phyloP scores from a whole-genome alignment of 176 grass and related monocot genomes.

The Hordeum vulgare region DNA sequence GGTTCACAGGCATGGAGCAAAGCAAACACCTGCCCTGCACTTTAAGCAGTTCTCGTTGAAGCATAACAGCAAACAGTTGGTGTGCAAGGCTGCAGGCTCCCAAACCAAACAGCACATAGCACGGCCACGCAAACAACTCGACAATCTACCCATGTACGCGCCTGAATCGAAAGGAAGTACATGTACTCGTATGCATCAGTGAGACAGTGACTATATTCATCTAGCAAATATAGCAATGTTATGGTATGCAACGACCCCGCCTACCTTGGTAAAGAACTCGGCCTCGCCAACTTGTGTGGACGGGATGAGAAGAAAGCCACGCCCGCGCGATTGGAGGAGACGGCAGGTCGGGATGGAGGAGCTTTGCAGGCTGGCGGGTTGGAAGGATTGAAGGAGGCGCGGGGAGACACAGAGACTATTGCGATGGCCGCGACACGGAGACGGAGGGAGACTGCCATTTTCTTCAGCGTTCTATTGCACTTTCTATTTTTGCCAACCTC shows the following conservation, averaged over 20 bases:
- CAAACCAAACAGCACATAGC: background rate
- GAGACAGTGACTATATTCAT: background rate
- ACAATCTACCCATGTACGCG: background rate
- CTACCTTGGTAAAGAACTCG: background rate
- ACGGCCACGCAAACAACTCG: background rate
- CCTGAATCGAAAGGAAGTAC: background rate
- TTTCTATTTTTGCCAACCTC: no score
- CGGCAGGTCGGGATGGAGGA: no score
- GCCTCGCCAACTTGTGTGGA: background rate
- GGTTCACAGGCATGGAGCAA: no score
- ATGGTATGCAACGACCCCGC: background rate
- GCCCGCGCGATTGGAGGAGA: no score
- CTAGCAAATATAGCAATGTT: background rate
- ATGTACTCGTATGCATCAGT: background rate
- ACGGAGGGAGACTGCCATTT: no score
- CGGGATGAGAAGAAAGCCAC: background rate
- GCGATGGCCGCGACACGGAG: background rate
- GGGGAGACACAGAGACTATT: background rate
- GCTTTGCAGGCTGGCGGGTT: background rate
- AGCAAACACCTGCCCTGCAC: background rate
- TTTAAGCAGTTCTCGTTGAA: background rate
- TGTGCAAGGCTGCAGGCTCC: background rate
- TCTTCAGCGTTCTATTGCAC: no score
- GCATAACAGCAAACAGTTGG: background rate
- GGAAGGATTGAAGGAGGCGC: no score